Evolutionary conservation across 1,139 yeast species (phyloP).

Genomic region (Pichia sp.): DNA sequence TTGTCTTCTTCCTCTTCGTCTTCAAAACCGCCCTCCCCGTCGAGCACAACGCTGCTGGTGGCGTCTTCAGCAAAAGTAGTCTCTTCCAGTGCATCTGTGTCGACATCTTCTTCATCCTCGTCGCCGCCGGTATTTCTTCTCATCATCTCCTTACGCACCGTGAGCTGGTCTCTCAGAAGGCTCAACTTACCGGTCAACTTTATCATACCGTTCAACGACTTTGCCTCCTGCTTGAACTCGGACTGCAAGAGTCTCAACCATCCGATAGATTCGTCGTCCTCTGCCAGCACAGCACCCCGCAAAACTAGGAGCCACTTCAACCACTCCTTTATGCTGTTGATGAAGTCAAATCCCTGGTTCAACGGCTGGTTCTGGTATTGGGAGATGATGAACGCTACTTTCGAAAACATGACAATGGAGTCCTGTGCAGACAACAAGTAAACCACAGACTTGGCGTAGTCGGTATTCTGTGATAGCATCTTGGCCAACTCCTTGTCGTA

Average conservation of each 20-base stretch:
- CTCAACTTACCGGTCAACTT: slow-evolving; percentile 81
- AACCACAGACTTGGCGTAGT: slow-evolving; percentile 39
- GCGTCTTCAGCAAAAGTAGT: slow-evolving; percentile 2
- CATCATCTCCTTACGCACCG: slow-evolving; percentile 41
- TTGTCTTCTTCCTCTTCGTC: slow-evolving; percentile 18
- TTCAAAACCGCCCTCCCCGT: slow-evolving; percentile 26
- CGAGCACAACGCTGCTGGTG: slow-evolving; percentile 31
- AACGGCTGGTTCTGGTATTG: slow-evolving; percentile 8
- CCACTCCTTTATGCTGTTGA: slow-evolving; percentile 39
- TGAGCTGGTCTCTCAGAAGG: slow-evolving; percentile 65
- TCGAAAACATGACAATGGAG: slow-evolving; percentile 34
- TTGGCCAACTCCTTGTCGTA: slow-evolving; percentile 23
- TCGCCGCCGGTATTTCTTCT: slow-evolving; percentile 37
- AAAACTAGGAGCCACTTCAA: slow-evolving; percentile 45
- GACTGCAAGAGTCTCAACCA: slow-evolving; percentile 35
- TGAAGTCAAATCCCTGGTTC: slow-evolving; percentile 32
- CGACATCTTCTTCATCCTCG: slow-evolving; percentile 18
- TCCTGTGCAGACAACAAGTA: slow-evolving; percentile 24
- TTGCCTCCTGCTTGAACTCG: slow-evolving; percentile 32
- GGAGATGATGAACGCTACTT: slow-evolving; percentile 36
- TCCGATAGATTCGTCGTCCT: slow-evolving; percentile 33
- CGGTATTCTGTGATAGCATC: slow-evolving; percentile 37
- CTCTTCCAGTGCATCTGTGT: neutral
- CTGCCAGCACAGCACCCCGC: slow-evolving; percentile 42
- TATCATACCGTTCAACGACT: slow-evolving; percentile 61